These are phyloP conservation scores for Microbotryum saponariae DNA, from an alignment of 1,284 basidiomycete species.

Conservation along the genomic window DNA sequence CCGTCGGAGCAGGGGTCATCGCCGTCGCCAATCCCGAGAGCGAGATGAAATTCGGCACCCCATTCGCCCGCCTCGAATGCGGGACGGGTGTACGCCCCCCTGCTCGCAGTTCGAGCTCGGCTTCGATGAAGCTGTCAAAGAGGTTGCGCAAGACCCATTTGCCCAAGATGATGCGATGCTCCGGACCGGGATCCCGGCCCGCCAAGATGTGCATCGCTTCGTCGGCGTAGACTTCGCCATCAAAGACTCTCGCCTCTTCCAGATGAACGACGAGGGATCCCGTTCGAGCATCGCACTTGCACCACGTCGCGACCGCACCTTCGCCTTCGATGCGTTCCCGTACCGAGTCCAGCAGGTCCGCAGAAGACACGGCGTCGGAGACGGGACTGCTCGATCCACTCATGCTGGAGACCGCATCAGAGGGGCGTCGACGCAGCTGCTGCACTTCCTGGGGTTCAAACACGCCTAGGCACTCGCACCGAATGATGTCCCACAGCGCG, in stretches of 20 bases:
- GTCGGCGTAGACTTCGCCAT: constrained; percentile 90
- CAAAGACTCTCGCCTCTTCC: constrained; percentile 72
- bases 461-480: constrained; percentile 65
- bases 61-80: too few species aligned
- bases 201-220: constrained; percentile 52
- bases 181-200: constrained; percentile 41
- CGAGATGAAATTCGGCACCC: too few species aligned
- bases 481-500: constrained; percentile 85
- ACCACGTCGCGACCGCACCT: constrained; percentile 77
- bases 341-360: constrained; percentile 77
- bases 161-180: constrained; percentile 46
- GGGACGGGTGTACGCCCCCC: constrained; percentile 3
- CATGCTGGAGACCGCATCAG: constrained; percentile 1
- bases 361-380: neutral
- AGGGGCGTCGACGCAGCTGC: constrained; percentile 21
- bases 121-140: constrained; percentile 34
- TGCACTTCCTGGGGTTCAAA: constrained; percentile 58
- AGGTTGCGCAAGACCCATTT: constrained; percentile 40
- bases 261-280: constrained; percentile 83
- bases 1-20: constrained; percentile 22
- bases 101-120: constrained; percentile 36
- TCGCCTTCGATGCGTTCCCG: constrained; percentile 85
- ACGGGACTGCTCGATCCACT: constrained; percentile 1
- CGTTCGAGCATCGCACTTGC: constrained; percentile 77
- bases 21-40: neutral